phyloP scores from a whole-genome alignment of 495 filamentous ascomycete genomes.

The Talaromyces wortmannii region DNA sequence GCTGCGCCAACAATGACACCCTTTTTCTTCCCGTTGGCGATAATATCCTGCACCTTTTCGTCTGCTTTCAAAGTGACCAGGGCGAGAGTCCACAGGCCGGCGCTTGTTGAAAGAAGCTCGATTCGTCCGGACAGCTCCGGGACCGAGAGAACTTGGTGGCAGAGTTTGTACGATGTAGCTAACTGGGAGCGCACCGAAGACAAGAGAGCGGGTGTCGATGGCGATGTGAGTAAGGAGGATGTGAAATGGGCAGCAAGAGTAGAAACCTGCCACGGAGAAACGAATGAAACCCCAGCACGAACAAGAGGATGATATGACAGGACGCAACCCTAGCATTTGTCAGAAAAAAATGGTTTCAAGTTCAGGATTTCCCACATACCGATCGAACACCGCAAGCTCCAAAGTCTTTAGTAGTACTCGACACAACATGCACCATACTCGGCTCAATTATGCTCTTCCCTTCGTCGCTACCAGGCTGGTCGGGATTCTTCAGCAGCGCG shows the following conservation, averaged over 20 bases:
- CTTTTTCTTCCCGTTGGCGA: background rate
- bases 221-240: background rate
- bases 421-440: conserved; percentile 30
- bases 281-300: background rate
- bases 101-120: background rate
- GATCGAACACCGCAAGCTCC: conserved; percentile 32
- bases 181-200: background rate
- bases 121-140: background rate
- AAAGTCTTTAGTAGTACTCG: conserved; percentile 38
- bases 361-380: background rate
- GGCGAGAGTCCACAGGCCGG: background rate
- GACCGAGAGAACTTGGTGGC: background rate
- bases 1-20: background rate
- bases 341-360: background rate
- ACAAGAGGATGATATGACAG: background rate
- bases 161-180: background rate
- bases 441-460: conserved; percentile 14
- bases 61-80: background rate
- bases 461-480: background rate
- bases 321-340: background rate
- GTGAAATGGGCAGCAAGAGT: background rate
- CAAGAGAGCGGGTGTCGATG: background rate
- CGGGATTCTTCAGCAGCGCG: background rate
- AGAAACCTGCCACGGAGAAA: background rate
- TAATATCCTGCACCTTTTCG: background rate